Conservation (phyloP, 164 flowering plant species). For the Cinnamomum chago region DNA sequence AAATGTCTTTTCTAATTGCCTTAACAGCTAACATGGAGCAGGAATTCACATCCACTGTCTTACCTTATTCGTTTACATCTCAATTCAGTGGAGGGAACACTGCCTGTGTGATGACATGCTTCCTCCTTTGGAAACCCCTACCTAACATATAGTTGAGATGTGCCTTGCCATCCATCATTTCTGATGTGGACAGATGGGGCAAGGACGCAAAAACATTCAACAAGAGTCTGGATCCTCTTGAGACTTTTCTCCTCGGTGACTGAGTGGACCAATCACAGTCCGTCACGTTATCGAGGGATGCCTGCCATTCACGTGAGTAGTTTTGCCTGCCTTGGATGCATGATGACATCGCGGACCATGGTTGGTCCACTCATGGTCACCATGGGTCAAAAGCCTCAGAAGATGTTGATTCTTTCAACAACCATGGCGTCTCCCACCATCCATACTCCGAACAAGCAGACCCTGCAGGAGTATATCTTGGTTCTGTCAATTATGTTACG, state of each 20-base stretch:
- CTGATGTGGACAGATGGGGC: constrained; percentile 68
- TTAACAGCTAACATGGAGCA: too few relatives aligned
- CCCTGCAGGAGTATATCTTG: constrained; percentile 8
- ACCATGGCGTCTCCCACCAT: constrained; percentile 75
- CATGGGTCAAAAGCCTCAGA: too few relatives aligned
- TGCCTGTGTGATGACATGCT: constrained; percentile 72
- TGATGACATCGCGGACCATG: too few relatives aligned
- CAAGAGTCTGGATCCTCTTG: constrained; percentile 10
- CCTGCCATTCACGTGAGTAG: too few relatives aligned
- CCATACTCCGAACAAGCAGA: constrained; percentile 46
- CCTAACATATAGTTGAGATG: constrained; percentile 68
- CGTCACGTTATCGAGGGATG: too few relatives aligned
- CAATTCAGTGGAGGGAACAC: constrained; percentile 31
- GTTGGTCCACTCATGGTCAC: too few relatives aligned
- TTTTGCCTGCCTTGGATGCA: too few relatives aligned
- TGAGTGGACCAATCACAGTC: too few relatives aligned
- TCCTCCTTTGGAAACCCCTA: constrained; percentile 65
- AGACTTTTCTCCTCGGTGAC: too few relatives aligned
- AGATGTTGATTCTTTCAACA: constrained; percentile 15
- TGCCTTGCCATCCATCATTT: constrained; percentile 68
- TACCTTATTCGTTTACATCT: not conserved
- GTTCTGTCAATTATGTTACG: too few relatives aligned
- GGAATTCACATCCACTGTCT: too few relatives aligned
- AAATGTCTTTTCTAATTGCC: too few relatives aligned
- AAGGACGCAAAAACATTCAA: constrained; percentile 37